Evolutionary conservation across 2,329 filamentous ascomycete genomes (phyloP), one percentile per base, ranked within the genome.

Genomic region (Aspergillus sergii): DNA sequence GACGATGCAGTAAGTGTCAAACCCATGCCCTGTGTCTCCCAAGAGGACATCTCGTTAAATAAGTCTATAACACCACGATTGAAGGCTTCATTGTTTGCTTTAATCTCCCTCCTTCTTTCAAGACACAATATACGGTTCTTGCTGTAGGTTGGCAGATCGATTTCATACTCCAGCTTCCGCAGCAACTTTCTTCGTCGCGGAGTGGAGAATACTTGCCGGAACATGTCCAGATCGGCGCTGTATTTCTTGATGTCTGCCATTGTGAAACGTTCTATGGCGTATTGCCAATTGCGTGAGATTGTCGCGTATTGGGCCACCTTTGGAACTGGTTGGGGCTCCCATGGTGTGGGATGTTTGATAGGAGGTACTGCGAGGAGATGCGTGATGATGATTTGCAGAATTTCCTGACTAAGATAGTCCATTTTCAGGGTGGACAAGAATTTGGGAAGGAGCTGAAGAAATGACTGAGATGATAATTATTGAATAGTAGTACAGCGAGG

Each of bases 61-160:
- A 41, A 19, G 16, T 41, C 39, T 3, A 6, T 51, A 7, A 51
- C 16, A 2, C 48, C 48, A 2, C 4, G 26, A 14, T 28, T 28
- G 16, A 51, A 51, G 2, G 41, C 34, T 10, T 16, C 39, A 19
- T 46, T 3, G 16, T 62, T 62, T 1, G 60, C 50, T 12, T 46
- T 28, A 30, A 39, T 56, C 21, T 64, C 62, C 23, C 34, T 34
- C 6, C 19, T 14, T 14, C 26, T 51, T 50, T 64, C 55, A 7
- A 61, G 5, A 11, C 26, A 30, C 16, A n/a, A 36, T 7, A 26
- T 28, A 2, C 45, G 58, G n/a, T 51, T 41, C 3, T 43, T 8
- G 26, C 34, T 53, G 28, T 46, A 36, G 12, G 16, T 19, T n/a
- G 61, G 54, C 19, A 64, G 48, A 2, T 54, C 54, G 30, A 64